Base-by-base conservation (phyloP, 23 red algal species). In the Gracilaria caudata region DNA sequence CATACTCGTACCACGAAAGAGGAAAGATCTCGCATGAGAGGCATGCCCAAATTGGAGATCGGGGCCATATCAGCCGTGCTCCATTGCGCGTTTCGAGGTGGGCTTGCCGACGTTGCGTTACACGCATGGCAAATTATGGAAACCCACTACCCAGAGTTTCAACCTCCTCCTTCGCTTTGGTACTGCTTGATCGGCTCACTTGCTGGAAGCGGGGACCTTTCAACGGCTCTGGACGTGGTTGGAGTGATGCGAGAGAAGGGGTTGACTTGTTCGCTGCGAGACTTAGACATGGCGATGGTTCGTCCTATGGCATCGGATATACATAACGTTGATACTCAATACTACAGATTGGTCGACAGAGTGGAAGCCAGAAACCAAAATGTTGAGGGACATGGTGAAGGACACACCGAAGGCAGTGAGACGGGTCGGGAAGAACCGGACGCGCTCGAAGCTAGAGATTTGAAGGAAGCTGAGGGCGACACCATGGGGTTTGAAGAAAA, bases 111-210 rank as follows among this genome's bases (percentile, higher is more conserved):
- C 43, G 37, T 91, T 46, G 76, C 77, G 17, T 57, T 54, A 34
- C 40, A 24, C 12, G 61, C 58, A 17, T 82, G 76, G 87, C 37
- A 54, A 24, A 34, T 81, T 25, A 26, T 91, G 59, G 77, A 74
- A 32, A 46, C 82, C 36, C 16, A 24, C 24, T 91, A 91, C 41
- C 87, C 87, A 16, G 75, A 91, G 17, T 73, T 73, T 54, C 35
- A 81, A 11, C 44, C 61, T 25, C 78, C 87, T 29, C 8, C 44
- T 37, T 53, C 87, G 8, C 47, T 82, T 10, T 91, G 77, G 75
- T 91, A 91, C 61, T 91, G 87, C 30, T 41, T 91, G 44, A 82
- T 91, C 46, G 87, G 87, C 26, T 57, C 87, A 4, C 77, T 77
- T 21, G 55, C 87, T n/a, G 78, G 77, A 7, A 19, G 34, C 23